Percentiles rank a stretch among this genome's conserved stretches.
Evolutionary conservation across 1,139 yeast genomes (phyloP).

Genomic region (Taphrina flavorubra): DNA sequence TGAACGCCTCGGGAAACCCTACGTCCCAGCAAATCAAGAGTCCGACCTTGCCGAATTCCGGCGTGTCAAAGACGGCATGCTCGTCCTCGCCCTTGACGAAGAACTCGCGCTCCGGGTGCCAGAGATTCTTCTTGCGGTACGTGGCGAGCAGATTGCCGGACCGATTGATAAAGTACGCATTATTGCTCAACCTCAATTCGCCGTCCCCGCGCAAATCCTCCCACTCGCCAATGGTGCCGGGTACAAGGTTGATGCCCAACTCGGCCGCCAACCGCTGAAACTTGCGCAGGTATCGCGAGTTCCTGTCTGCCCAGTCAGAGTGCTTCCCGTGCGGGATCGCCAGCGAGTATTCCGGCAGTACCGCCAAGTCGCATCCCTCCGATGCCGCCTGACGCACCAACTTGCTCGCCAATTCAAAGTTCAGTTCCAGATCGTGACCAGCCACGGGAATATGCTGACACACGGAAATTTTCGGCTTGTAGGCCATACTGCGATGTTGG

Average conservation of each 20-base stretch:
- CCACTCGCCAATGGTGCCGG: slow-evolving; percentile 44
- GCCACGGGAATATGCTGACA: slow-evolving; percentile 58
- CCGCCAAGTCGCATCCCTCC: slow-evolving; percentile 59
- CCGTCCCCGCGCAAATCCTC: slow-evolving; percentile 29
- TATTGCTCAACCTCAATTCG: slow-evolving; percentile 37
- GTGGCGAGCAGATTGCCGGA: slow-evolving; percentile 43
- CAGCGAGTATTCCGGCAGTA: slow-evolving; percentile 68
- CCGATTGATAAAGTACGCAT: slow-evolving; percentile 45
- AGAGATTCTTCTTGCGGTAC: slow-evolving; percentile 46
- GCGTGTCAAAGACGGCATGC: slow-evolving; percentile 45
- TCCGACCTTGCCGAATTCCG: slow-evolving; percentile 46
- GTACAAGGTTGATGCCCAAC: slow-evolving; percentile 45
- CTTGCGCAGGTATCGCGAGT: slow-evolving; percentile 5
- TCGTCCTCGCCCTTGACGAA: slow-evolving; percentile 44
- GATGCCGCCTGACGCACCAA: slow-evolving; percentile 63
- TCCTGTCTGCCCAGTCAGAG: slow-evolving; percentile 32
- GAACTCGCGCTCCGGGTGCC: slow-evolving; percentile 46
- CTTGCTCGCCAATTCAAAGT: slow-evolving; percentile 61
- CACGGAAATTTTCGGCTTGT: slow-evolving; percentile 21
- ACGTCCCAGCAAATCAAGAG: slow-evolving; percentile 47
- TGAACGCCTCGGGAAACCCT: slow-evolving; percentile 46
- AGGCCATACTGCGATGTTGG: not conserved
- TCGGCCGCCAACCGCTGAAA: slow-evolving; percentile 44
- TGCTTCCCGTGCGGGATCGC: slow-evolving; percentile 31
- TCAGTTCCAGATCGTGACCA: slow-evolving; percentile 69